Evolutionary conservation across 176 grass and related monocot genomes (phyloP).

Genomic region (Echinochloa phyllopogon): DNA sequence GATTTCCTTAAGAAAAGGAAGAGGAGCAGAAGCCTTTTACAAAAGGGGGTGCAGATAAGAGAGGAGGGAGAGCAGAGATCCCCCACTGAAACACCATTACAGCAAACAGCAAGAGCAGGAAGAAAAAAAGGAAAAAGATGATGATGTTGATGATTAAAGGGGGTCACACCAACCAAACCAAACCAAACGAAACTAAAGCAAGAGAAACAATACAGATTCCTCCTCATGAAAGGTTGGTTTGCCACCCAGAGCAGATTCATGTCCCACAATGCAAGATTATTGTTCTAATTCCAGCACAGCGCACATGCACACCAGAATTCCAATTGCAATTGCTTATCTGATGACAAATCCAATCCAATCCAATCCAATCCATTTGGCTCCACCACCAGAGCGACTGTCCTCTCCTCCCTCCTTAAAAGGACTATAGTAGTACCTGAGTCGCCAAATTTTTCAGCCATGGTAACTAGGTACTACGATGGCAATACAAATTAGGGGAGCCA

Average conservation of each 20-base stretch:
- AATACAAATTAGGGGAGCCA: too few species aligned
- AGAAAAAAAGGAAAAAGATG: not conserved
- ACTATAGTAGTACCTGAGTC: too few species aligned
- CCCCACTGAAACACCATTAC: not conserved
- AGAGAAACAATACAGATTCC: constrained; percentile 33
- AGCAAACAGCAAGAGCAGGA: not conserved
- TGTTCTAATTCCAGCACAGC: constrained; percentile 43
- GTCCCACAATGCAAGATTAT: not conserved
- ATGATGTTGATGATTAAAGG: not conserved
- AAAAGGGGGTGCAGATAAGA: not conserved
- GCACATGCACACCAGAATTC: constrained; percentile 30
- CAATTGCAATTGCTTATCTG: not conserved
- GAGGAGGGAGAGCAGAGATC: not conserved
- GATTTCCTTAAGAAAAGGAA: not conserved
- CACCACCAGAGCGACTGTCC: not conserved
- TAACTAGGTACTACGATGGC: too few species aligned
- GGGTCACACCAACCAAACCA: constrained; percentile 15
- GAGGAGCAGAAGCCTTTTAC: not conserved
- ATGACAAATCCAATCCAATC: not conserved
- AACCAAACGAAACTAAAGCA: not conserved
- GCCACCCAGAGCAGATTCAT: constrained; percentile 10
- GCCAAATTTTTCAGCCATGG: constrained; percentile 18
- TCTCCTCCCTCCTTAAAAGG: not conserved
- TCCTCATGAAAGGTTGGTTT: constrained; percentile 39
- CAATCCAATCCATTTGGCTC: not conserved